Conservation (phyloP, 2,329 filamentous ascomycete species). For the Biscogniauxia mediterranea region DNA sequence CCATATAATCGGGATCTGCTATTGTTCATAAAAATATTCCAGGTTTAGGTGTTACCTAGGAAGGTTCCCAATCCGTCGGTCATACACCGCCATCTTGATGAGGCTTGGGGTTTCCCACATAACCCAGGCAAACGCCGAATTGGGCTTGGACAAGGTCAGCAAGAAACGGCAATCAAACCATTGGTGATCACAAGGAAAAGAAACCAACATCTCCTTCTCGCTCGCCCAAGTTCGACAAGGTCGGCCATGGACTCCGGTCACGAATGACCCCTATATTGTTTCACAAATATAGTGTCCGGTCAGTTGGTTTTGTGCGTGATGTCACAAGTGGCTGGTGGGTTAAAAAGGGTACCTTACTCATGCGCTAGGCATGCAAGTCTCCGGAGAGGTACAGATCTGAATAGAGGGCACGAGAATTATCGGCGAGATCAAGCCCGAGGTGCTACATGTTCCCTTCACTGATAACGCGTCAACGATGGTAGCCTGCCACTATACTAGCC, state of each 20-base stretch:
- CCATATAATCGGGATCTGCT: constrained; percentile 19
- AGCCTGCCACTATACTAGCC: background rate
- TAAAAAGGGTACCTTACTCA: constrained; percentile 26
- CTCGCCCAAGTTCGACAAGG: constrained; percentile 12
- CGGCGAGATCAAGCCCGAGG: constrained; percentile 11
- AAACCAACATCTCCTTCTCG: constrained; percentile 7
- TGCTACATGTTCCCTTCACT: constrained; percentile 6
- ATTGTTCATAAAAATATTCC: constrained; percentile 16
- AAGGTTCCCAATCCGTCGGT: constrained; percentile 20
- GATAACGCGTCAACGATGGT: background rate
- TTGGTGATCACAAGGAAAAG: constrained; percentile 4
- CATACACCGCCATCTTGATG: constrained; percentile 29
- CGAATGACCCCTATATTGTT: constrained; percentile 11
- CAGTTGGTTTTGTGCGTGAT: constrained; percentile 23
- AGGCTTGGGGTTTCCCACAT: constrained; percentile 19
- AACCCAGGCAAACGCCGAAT: constrained; percentile 19
- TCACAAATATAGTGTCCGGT: constrained; percentile 18
- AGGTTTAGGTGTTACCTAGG: constrained; percentile 14
- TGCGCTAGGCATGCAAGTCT: constrained; percentile 29
- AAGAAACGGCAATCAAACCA: constrained; percentile 18
- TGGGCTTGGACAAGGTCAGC: constrained; percentile 10
- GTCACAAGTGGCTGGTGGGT: constrained; percentile 23
- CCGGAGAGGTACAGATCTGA: constrained; percentile 23
- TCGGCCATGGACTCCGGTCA: background rate
- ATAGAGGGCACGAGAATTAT: constrained; percentile 16